Evolutionary conservation across 2,329 filamentous ascomycete genomes (phyloP).

Genomic region (Ascochyta rabiei): DNA sequence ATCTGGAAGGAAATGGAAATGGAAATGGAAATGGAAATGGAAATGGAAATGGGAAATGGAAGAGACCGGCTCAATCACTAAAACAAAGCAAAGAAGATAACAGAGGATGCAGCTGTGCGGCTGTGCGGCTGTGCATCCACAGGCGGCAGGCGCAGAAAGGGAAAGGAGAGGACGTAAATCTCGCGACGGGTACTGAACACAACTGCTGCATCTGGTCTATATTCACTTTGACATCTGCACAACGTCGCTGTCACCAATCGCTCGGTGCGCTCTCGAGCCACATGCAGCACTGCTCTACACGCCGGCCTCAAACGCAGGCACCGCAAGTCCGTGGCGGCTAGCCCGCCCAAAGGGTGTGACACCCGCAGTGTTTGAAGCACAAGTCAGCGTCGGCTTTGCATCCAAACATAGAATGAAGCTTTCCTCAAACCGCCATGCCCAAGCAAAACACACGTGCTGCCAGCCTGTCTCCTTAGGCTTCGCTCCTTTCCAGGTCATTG

Average conservation of each 20-base stretch:
- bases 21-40: constrained; percentile 30
- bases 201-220: constrained; percentile 38
- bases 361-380: constrained; percentile 41
- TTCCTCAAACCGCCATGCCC: constrained; percentile 26
- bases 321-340: constrained; percentile 41
- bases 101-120: constrained; percentile 17
- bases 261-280: constrained; percentile 34
- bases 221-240: constrained; percentile 40
- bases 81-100: constrained; percentile 22
- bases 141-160: constrained; percentile 23
- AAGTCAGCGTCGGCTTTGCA: constrained; percentile 33
- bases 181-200: constrained; percentile 29
- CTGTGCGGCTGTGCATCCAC: neutral
- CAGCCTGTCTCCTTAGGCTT: constrained; percentile 29
- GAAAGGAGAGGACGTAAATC: constrained; percentile 27
- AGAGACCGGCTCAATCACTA: constrained; percentile 42
- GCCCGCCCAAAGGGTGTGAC: constrained; percentile 34
- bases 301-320: constrained; percentile 45
- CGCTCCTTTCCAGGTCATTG: constrained; percentile 21
- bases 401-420: constrained; percentile 37
- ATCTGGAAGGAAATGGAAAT: constrained; percentile 7
- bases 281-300: constrained; percentile 36
- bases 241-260: constrained; percentile 28
- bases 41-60: constrained; percentile 20
- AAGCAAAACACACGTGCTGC: constrained; percentile 19